Base-by-base conservation (phyloP, 257 asterid genomes). In the Mitragyna speciosa region DNA sequence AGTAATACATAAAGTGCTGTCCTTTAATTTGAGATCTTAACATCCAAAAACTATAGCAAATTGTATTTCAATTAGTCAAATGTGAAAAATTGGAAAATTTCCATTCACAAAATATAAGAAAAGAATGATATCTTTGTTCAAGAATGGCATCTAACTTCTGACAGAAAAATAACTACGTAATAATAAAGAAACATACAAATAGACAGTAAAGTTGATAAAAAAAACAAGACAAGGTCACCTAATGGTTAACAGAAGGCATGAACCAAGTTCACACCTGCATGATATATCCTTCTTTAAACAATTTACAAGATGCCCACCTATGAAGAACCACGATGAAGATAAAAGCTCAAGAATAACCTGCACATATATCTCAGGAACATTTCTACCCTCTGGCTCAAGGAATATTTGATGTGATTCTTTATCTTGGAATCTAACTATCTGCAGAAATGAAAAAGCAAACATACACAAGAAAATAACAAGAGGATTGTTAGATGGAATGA, bases 381-480 rank as follows among this genome's bases (percentile, higher is more conserved):
- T 89, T 61, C 98, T 93, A 65, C 98, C 99, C 87, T 95, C 98
- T 24, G 99, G 99, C 86, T 95, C 99, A 75, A 95, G 96, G 88
- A 95, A 95, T 86, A 95, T 93, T 88, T 95, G 98, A 90, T 95
- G 99, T 0, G 99, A 95, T 85, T 95, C 99, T 85, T 93, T 95
- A 79, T 95, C 99, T 83, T 93, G 88, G 83, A 95, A 95, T 82
- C 99, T 86, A 51, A 95, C 99, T 86, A 95, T 90, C 99, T 95
- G 87, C 66, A 90, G 64, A 45, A 72, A 76, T 80, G 49, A 80
- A 86, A 59, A 48, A 52, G 80, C 49, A 73, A 84, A 58, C 71
- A 10, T 51, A 77, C 43, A 66, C 83, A 65, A 86, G 80, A 65
- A 65, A 26, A 80, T 78, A 79, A 71, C 36, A 11, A 54, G 43